These are phyloP conservation scores for Daldinia vernicosa DNA, from an alignment of 495 filamentous ascomycete species.

Conservation along the genomic window DNA sequence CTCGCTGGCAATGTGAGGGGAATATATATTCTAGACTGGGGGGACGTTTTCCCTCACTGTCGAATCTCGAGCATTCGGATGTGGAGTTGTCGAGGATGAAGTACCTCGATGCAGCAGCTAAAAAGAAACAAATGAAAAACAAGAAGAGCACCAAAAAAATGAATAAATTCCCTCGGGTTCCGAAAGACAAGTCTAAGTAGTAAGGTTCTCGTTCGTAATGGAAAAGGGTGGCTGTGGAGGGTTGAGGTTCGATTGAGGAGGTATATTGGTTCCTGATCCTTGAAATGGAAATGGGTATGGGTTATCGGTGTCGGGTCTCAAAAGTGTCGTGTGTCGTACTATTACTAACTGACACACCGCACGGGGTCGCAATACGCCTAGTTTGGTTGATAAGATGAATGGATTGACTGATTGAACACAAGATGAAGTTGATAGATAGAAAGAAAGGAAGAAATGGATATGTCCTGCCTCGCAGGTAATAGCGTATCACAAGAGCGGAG, in stretches of 20 bases:
- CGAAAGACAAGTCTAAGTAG: slow-evolving; percentile 17
- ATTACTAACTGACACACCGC: slow-evolving; percentile 13
- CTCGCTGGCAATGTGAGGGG: slow-evolving; percentile 18
- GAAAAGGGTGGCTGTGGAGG: slow-evolving; percentile 21
- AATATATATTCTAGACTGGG: slow-evolving; percentile 35
- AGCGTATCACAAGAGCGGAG: slow-evolving; percentile 26
- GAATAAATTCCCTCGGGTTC: slow-evolving; percentile 1
- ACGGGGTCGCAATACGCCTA: too few relatives aligned
- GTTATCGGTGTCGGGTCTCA: slow-evolving; percentile 17
- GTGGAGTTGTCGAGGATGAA: slow-evolving; percentile 42
- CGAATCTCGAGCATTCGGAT: slow-evolving; percentile 46
- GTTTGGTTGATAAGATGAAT: neutral
- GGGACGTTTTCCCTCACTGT: slow-evolving; percentile 46
- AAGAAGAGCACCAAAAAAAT: slow-evolving; percentile 2
- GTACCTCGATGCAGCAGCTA: slow-evolving; percentile 36
- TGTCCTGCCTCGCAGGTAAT: slow-evolving; percentile 38
- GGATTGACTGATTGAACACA: slow-evolving; percentile 14
- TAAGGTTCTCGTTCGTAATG: slow-evolving; percentile 17
- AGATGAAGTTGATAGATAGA: slow-evolving; percentile 14
- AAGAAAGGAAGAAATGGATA: slow-evolving; percentile 16
- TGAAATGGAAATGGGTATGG: slow-evolving; percentile 14
- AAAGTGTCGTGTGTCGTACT: slow-evolving; percentile 38
- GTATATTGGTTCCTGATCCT: slow-evolving; percentile 31
- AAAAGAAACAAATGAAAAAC: slow-evolving; percentile 15
- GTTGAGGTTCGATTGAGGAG: slow-evolving; percentile 31